These are phyloP conservation scores for Mucor velutinosus DNA, from an alignment of 371 early-diverging fungal genomes.

Conservation along the genomic window DNA sequence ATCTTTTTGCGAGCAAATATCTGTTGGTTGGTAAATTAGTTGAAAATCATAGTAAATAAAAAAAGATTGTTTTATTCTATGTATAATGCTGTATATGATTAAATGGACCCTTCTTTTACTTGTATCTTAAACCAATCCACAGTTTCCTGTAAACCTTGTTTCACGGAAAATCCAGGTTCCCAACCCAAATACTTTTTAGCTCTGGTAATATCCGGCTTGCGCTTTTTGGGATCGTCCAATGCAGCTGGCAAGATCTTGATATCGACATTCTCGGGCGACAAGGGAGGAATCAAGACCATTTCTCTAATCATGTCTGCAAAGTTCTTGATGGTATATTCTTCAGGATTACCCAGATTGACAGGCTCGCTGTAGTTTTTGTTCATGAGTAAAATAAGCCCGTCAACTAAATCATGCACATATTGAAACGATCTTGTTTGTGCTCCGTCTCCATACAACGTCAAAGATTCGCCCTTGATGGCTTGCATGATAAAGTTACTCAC, in stretches of 20 bases:
- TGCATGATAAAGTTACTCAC: conserved; percentile 93
- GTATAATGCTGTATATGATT: background rate
- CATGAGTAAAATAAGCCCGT: conserved; percentile 84
- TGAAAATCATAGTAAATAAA: conserved; percentile 15
- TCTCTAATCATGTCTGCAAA: conserved; percentile 81
- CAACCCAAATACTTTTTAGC: conserved; percentile 73
- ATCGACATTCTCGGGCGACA: conserved; percentile 43
- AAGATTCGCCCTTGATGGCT: conserved; percentile 74
- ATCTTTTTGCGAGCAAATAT: conserved; percentile 22
- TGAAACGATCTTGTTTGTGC: conserved; percentile 87
- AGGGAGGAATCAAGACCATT: conserved; percentile 56
- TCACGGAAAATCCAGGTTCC: conserved; percentile 76
- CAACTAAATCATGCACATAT: conserved; percentile 87
- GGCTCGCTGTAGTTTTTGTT: conserved; percentile 73
- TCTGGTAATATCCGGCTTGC: conserved; percentile 78
- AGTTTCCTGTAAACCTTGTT: conserved; percentile 86
- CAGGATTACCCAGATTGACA: conserved; percentile 87
- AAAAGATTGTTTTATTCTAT: background rate
- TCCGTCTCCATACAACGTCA: conserved; percentile 87
- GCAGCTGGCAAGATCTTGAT: conserved; percentile 73
- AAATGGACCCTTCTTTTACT: conserved; percentile 41
- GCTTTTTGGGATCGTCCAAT: conserved; percentile 81
- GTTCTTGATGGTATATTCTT: conserved; percentile 82
- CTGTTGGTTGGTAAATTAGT: conserved; percentile 25
- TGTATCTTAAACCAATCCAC: conserved; percentile 75